Evolutionary conservation across 2,329 filamentous ascomycete species (phyloP).

Genomic region (Pseudogymnoascus sp.): DNA sequence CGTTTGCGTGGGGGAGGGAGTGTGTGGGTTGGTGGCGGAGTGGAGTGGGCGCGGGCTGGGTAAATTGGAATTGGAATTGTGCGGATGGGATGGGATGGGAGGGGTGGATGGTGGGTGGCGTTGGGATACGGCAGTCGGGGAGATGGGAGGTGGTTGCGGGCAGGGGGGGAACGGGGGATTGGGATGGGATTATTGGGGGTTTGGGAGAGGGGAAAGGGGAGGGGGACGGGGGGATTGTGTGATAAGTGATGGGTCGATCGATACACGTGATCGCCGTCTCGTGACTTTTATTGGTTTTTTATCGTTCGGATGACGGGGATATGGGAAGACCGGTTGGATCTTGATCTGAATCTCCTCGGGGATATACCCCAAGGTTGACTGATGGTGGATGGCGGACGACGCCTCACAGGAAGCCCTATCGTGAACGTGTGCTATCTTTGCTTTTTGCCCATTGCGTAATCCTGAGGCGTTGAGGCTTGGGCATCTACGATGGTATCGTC

Average conservation of each 20-base stretch:
- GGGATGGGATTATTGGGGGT: not conserved
- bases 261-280: not conserved
- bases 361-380: not conserved
- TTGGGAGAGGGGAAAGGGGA: not conserved
- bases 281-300: not conserved
- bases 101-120: not conserved
- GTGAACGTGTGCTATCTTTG: not conserved
- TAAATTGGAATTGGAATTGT: too few relatives aligned
- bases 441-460: constrained; percentile 1
- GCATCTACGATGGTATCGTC: not conserved
- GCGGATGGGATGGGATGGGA: not conserved
- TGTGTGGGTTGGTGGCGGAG: too few relatives aligned
- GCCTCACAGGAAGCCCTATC: not conserved
- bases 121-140: not conserved
- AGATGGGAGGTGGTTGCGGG: not conserved
- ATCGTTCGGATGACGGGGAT: too few relatives aligned
- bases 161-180: not conserved
- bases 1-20: not conserved
- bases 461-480: not conserved
- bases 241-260: not conserved
- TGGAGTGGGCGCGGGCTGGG: not conserved
- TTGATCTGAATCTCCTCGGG: not conserved
- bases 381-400: too few relatives aligned
- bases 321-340: too few relatives aligned
- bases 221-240: not conserved